These are phyloP conservation scores for Cucurbita pepo DNA, from an alignment of 306 rosid genomes.

Conservation along the genomic window DNA sequence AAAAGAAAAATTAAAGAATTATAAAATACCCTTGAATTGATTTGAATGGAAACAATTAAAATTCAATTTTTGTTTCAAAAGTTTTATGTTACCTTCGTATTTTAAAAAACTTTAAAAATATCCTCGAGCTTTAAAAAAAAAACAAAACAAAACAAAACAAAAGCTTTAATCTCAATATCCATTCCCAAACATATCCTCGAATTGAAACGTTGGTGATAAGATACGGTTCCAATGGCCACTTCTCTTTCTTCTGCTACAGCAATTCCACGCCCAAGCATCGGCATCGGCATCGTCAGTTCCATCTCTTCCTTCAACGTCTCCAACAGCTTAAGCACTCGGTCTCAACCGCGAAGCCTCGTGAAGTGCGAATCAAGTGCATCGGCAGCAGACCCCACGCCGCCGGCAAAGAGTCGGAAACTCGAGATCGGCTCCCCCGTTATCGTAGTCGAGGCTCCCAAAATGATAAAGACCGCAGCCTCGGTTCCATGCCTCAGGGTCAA, in stretches of 20 bases:
- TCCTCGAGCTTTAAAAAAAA: too few relatives aligned
- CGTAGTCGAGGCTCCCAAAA: constrained; percentile 56
- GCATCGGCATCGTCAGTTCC: constrained; percentile 1
- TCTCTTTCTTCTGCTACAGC: constrained; percentile 6
- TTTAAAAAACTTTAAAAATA: too few relatives aligned
- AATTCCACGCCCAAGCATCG: constrained; percentile 10
- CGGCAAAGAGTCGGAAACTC: constrained; percentile 13
- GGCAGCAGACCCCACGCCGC: constrained; percentile 13
- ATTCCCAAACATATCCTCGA: not conserved
- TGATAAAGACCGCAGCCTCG: constrained; percentile 59
- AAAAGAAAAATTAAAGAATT: too few relatives aligned
- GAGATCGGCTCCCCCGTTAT: constrained; percentile 69
- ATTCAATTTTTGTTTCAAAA: too few relatives aligned
- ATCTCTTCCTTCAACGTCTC: not conserved
- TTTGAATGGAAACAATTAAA: too few relatives aligned
- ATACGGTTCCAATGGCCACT: constrained; percentile 13
- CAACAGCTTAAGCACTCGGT: not conserved
- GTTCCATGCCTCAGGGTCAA: constrained; percentile 62
- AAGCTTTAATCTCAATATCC: not conserved
- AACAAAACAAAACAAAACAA: too few relatives aligned
- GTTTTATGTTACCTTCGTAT: too few relatives aligned
- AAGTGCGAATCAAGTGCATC: constrained; percentile 39
- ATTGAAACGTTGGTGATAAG: not conserved
- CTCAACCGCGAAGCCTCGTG: constrained; percentile 7
- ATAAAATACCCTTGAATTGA: too few relatives aligned